Evolutionary conservation across 306 rosid genomes (phyloP).

Genomic region (Fragaria nilgerrensis): DNA sequence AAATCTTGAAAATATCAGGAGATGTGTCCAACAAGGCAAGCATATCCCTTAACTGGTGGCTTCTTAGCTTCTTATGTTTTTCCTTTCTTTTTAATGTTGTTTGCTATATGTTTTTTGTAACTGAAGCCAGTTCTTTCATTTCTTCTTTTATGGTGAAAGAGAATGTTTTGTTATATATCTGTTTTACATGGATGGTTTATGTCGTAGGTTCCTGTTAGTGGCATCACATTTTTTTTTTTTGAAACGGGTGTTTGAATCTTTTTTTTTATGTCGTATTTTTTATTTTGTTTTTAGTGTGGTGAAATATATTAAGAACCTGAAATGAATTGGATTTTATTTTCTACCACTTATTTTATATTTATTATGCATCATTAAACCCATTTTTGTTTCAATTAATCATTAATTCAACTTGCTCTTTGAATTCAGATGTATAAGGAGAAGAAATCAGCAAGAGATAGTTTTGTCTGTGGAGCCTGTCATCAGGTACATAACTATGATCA

Average conservation of each 20-base stretch:
- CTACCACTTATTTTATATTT: background rate
- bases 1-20: slow-evolving; percentile 80
- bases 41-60: slow-evolving; percentile 8
- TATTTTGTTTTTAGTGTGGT: background rate
- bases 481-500: slow-evolving; percentile 52
- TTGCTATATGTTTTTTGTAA: background rate
- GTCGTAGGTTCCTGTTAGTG: background rate
- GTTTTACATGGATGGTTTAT: background rate
- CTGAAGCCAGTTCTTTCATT: background rate
- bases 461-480: slow-evolving; percentile 95
- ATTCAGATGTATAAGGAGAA: slow-evolving; percentile 86
- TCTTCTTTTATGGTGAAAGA: background rate
- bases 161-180: background rate
- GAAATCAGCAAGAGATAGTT: slow-evolving; percentile 84
- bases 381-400: slow-evolving; percentile 17
- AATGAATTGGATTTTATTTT: background rate
- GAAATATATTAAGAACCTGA: background rate
- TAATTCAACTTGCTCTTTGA: slow-evolving; percentile 21
- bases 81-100: background rate
- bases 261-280: background rate
- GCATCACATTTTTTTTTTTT: background rate
- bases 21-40: slow-evolving; percentile 80
- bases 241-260: background rate
- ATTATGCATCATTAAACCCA: background rate
- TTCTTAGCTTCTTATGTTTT: background rate